phyloP scores from a whole-genome alignment of 305 asterid genomes.

The Lippia alba region DNA sequence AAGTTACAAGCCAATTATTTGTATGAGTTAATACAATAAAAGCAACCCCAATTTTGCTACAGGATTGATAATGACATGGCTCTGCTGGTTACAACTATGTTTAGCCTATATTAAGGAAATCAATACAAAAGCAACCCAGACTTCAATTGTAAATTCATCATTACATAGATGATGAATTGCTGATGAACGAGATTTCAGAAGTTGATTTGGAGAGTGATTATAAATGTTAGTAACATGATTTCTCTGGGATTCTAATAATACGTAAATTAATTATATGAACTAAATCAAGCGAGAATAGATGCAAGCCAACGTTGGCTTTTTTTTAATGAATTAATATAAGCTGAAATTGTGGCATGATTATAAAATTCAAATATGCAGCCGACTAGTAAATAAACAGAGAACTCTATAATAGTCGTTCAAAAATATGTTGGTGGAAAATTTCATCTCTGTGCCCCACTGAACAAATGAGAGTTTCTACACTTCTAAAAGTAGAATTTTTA shows the following conservation, averaged over 20 bases:
- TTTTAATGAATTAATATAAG: not conserved
- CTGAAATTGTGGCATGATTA: slow-evolving; percentile 5
- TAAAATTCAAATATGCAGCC: slow-evolving; percentile 4
- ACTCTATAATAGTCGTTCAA: not conserved
- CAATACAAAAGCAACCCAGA: not conserved
- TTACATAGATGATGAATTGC: slow-evolving; percentile 1
- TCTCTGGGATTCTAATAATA: not conserved
- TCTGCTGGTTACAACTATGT: slow-evolving; percentile 8
- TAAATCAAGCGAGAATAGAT: no score
- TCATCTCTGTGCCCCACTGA: slow-evolving; percentile 8
- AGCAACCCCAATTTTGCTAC: not conserved
- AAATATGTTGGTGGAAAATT: not conserved
- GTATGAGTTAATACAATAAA: not conserved
- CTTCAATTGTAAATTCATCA: slow-evolving; percentile 5
- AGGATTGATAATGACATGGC: slow-evolving; percentile 9
- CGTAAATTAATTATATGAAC: slow-evolving; percentile 4
- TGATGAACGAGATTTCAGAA: slow-evolving; percentile 4
- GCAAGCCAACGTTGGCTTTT: slow-evolving; percentile 7
- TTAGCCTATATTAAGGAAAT: not conserved
- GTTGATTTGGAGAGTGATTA: slow-evolving; percentile 6
- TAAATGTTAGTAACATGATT: not conserved
- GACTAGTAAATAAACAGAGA: slow-evolving; percentile 11
- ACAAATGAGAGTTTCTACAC: slow-evolving; percentile 4
- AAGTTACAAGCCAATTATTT: slow-evolving; percentile 24
- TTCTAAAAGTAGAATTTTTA: slow-evolving; percentile 3